Percentiles rank a stretch among this genome's conserved stretches.
These are phyloP conservation scores for Cyphellophora attinorum DNA, from an alignment of 2,329 filamentous ascomycete genomes.

Conservation along the genomic window DNA sequence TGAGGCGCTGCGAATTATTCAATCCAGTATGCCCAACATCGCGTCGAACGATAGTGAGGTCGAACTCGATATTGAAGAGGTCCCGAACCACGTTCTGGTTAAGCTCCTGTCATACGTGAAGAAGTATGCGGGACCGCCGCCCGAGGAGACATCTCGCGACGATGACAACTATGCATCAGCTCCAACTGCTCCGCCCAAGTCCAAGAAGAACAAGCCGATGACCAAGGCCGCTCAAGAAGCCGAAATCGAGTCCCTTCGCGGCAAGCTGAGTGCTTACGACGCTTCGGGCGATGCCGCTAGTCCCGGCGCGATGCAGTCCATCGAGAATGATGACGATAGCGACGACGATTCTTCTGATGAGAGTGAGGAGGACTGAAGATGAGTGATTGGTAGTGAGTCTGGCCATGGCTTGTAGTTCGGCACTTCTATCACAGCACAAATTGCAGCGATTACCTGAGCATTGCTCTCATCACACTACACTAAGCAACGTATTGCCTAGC, in stretches of 20 bases:
- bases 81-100: constrained; percentile 36
- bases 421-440: too few species aligned
- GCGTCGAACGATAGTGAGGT: constrained; percentile 42
- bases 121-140: constrained; percentile 33
- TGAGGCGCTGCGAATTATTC: constrained; percentile 80
- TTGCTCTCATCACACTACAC: too few species aligned
- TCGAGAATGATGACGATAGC: constrained; percentile 35
- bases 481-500: too few species aligned
- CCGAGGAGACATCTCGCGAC: constrained; percentile 31
- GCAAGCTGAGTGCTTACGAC: constrained; percentile 35
- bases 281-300: constrained; percentile 27
- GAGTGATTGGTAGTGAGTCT: too few species aligned
- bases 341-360: constrained; percentile 40
- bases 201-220: constrained; percentile 44
- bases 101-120: constrained; percentile 38
- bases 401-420: too few species aligned
- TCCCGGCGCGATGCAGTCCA: constrained; percentile 32
- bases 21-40: constrained; percentile 68
- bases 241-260: constrained; percentile 38
- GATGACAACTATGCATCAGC: constrained; percentile 15
- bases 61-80: constrained; percentile 39
- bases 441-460: too few species aligned
- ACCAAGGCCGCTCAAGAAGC: constrained; percentile 41
- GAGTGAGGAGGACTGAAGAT: constrained; percentile 36
- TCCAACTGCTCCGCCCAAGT: constrained; percentile 28